Conservation (phyloP, 2,329 filamentous ascomycete genomes). For the Helminthosporium solani region DNA sequence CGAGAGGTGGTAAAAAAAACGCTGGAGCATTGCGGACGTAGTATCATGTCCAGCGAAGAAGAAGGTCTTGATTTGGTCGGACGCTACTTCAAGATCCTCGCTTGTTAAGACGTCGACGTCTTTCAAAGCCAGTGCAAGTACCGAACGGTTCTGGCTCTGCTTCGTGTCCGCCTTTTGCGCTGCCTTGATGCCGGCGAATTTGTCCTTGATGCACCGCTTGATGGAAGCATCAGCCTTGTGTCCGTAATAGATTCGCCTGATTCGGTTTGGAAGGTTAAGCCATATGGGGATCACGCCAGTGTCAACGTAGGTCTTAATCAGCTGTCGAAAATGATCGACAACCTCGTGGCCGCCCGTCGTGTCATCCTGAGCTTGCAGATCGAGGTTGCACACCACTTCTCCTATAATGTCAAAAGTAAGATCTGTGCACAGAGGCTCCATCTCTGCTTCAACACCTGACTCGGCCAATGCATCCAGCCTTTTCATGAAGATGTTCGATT, state of each 20-base stretch:
- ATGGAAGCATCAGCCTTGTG: conserved; percentile 26
- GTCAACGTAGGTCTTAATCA: conserved; percentile 22
- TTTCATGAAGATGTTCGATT: conserved; percentile 34
- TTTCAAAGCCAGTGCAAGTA: conserved; percentile 37
- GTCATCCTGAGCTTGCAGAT: conserved; percentile 31
- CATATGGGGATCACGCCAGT: conserved; percentile 23
- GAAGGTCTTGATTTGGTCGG: conserved; percentile 47
- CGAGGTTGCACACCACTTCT: conserved; percentile 29
- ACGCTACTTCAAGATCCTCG: conserved; percentile 38
- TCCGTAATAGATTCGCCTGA: conserved; percentile 23
- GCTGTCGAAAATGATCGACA: conserved; percentile 23
- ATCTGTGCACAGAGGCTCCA: conserved; percentile 35
- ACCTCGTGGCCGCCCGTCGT: conserved; percentile 21
- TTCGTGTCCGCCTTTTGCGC: conserved; percentile 16
- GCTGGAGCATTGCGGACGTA: conserved; percentile 38
- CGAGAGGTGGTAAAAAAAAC: conserved; percentile 35
- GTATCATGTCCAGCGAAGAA: conserved; percentile 53
- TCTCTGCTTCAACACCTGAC: conserved; percentile 23
- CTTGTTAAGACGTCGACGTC: conserved; percentile 37
- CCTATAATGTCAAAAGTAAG: conserved; percentile 42
- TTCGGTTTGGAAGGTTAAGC: conserved; percentile 21
- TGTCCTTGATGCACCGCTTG: conserved; percentile 27
- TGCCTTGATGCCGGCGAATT: conserved; percentile 27
- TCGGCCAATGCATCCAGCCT: conserved; percentile 31
- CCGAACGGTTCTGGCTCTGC: conserved; percentile 28